Evolutionary conservation across 1,284 basidiomycete species (phyloP).

Genomic region (Malassezia sp.): DNA sequence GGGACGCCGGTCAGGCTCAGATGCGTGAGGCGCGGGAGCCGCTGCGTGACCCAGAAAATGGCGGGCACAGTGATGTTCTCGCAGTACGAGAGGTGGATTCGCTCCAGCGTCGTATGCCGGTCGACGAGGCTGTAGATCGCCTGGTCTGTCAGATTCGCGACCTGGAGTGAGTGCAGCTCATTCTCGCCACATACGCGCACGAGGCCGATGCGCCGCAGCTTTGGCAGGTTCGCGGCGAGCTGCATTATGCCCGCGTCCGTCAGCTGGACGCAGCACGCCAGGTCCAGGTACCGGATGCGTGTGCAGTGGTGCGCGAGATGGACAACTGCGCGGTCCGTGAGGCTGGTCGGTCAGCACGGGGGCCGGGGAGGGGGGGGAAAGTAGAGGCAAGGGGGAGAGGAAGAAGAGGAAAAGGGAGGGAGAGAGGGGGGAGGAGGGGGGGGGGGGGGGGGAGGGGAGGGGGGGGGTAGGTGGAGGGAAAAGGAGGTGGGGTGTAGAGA

Average conservation of each 20-base stretch:
- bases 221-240: slow-evolving; percentile 67
- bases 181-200: slow-evolving; percentile 68
- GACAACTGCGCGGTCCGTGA: slow-evolving; percentile 80
- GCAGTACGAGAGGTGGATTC: slow-evolving; percentile 94
- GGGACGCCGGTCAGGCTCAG: slow-evolving; percentile 91
- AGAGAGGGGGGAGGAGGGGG: background rate
- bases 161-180: no score
- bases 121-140: slow-evolving; percentile 73
- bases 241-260: slow-evolving; percentile 92
- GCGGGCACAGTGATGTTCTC: slow-evolving; percentile 86
- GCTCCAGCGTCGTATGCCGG: slow-evolving; percentile 64
- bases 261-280: slow-evolving; percentile 83
- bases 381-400: background rate
- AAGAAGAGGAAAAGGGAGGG: slow-evolving; percentile 3
- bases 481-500: no score
- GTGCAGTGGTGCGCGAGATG: slow-evolving; percentile 76
- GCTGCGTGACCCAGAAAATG: slow-evolving; percentile 76
- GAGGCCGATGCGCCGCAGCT: slow-evolving; percentile 84
- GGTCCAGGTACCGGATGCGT: slow-evolving; percentile 86
- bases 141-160: slow-evolving; percentile 81
- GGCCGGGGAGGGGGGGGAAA: slow-evolving; percentile 38
- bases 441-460: background rate
- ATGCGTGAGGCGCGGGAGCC: slow-evolving; percentile 78
- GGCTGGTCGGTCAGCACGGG: no score
- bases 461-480: no score